Conservation (phyloP, 2,329 filamentous ascomycete genomes). For the Hymenoscyphus repandus region DNA sequence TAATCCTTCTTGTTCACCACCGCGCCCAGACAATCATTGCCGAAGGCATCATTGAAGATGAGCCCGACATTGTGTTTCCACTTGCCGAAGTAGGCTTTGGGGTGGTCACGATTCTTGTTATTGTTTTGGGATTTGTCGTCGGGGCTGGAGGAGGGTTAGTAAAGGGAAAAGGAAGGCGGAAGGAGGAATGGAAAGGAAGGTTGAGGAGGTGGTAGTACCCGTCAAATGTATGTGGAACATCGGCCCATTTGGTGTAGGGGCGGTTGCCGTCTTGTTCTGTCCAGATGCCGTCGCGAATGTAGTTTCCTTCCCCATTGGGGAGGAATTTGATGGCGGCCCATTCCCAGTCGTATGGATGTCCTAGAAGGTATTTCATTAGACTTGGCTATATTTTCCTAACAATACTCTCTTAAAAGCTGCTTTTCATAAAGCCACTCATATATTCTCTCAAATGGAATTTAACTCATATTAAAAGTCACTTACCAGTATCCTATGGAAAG, state of each 20-base stretch:
- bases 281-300: slow-evolving; percentile 17
- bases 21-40: slow-evolving; percentile 15
- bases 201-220: slow-evolving; percentile 4
- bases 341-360: slow-evolving; percentile 20
- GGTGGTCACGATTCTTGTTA: slow-evolving; percentile 14
- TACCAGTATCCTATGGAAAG: slow-evolving; percentile 14
- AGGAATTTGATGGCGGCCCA: slow-evolving; percentile 18
- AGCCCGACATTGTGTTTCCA: slow-evolving; percentile 17
- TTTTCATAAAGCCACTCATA: background rate
- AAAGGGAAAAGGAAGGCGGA: background rate
- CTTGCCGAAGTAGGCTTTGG: slow-evolving; percentile 17
- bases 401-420: background rate
- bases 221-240: slow-evolving; percentile 13
- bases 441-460: background rate
- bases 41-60: slow-evolving; percentile 13
- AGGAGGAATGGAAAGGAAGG: background rate
- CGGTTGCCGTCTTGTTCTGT: slow-evolving; percentile 18
- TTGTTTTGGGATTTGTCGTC: slow-evolving; percentile 14
- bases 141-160: slow-evolving; percentile 4
- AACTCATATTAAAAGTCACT: background rate
- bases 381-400: background rate
- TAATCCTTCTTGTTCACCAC: slow-evolving; percentile 15
- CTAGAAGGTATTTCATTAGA: background rate
- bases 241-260: slow-evolving; percentile 12
- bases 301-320: slow-evolving; percentile 11